These are phyloP conservation scores for Penicillium griseofulvum DNA, from an alignment of 2,329 filamentous ascomycete genomes.

Conservation along the genomic window DNA sequence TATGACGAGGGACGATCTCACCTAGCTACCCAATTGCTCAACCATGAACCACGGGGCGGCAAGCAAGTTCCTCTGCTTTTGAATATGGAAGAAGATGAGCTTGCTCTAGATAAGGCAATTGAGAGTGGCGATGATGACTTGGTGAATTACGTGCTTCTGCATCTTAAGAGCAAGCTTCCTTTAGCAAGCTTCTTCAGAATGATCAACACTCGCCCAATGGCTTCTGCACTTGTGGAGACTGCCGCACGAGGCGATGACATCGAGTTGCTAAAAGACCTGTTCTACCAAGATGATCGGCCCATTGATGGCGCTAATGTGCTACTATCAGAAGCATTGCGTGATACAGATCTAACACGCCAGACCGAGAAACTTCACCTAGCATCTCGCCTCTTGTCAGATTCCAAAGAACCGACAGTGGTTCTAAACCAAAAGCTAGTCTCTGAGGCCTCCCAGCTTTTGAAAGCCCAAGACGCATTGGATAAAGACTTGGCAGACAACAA, in stretches of 20 bases:
- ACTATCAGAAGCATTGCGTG: slow-evolving; percentile 74
- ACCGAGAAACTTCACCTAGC: slow-evolving; percentile 87
- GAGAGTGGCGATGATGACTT: slow-evolving; percentile 94
- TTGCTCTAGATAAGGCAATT: slow-evolving; percentile 93
- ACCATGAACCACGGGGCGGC: slow-evolving; percentile 91
- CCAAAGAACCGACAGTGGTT: slow-evolving; percentile 65
- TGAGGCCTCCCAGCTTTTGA: slow-evolving; percentile 74
- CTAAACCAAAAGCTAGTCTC: slow-evolving; percentile 73
- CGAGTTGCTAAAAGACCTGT: slow-evolving; percentile 86
- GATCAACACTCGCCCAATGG: slow-evolving; percentile 80
- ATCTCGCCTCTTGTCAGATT: slow-evolving; percentile 76
- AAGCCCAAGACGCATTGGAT: slow-evolving; percentile 83
- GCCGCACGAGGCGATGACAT: slow-evolving; percentile 76
- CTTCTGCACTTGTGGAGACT: slow-evolving; percentile 85
- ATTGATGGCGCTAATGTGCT: slow-evolving; percentile 86
- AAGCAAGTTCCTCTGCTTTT: slow-evolving; percentile 91
- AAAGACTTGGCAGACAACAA: slow-evolving; percentile 66
- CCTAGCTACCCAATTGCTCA: slow-evolving; percentile 86
- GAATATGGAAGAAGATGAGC: slow-evolving; percentile 91
- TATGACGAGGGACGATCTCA: slow-evolving; percentile 88
- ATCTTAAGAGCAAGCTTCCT: slow-evolving; percentile 85
- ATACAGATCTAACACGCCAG: slow-evolving; percentile 66
- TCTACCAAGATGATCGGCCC: slow-evolving; percentile 93
- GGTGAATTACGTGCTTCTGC: slow-evolving; percentile 81
- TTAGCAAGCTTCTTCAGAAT: slow-evolving; percentile 88